These are phyloP conservation scores for Talaromyces ruber DNA, from an alignment of 495 filamentous ascomycete species.

Conservation along the genomic window DNA sequence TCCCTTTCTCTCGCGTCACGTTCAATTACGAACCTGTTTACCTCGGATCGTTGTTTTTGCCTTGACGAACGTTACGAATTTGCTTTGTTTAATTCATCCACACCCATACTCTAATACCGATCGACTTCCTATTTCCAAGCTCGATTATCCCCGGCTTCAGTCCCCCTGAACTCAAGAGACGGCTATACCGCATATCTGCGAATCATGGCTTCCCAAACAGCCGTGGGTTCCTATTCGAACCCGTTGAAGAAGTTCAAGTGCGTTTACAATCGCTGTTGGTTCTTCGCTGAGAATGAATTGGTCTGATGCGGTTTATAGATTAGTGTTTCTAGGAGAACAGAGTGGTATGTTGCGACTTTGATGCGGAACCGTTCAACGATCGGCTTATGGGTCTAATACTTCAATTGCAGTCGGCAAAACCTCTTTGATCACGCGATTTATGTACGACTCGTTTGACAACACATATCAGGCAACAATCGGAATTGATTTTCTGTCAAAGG, in stretches of 20 bases:
- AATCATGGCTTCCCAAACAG: constrained; percentile 47
- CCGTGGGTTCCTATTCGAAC: constrained; percentile 90
- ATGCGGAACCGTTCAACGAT: background rate
- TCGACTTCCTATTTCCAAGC: background rate
- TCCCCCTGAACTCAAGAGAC: constrained; percentile 8
- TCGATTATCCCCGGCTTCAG: background rate
- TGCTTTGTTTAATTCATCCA: constrained; percentile 3
- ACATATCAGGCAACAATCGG: constrained; percentile 99
- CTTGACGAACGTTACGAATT: constrained; percentile 2
- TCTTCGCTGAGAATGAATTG: constrained; percentile 7
- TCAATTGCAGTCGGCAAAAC: constrained; percentile 78
- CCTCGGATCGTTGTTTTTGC: background rate
- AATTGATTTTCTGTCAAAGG: constrained; percentile 98
- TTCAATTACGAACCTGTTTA: background rate
- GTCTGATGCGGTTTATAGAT: constrained; percentile 36
- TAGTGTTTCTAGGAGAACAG: constrained; percentile 96
- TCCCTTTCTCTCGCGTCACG: background rate
- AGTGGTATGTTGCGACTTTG: constrained; percentile 60
- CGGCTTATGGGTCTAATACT: constrained; percentile 3
- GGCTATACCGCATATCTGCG: constrained; percentile 9
- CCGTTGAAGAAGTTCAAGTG: constrained; percentile 99
- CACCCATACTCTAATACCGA: background rate
- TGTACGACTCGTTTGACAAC: constrained; percentile 99
- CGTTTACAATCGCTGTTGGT: constrained; percentile 13
- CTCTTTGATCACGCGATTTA: constrained; percentile 96